Conservation (phyloP, 495 filamentous ascomycete genomes). For the Xylaria palmicola region DNA sequence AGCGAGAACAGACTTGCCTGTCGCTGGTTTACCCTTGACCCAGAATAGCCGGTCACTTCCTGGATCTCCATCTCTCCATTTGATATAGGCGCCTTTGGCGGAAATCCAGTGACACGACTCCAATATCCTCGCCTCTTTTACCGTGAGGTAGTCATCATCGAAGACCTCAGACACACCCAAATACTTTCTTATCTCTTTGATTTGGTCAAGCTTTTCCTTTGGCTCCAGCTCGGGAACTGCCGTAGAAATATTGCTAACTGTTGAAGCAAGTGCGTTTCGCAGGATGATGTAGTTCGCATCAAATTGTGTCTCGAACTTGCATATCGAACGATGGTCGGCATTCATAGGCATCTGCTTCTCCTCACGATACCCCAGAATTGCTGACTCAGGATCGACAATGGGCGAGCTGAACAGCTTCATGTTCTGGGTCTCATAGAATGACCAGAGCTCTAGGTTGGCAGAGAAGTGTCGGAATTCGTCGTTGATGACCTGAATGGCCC, state of each 20-base stretch:
- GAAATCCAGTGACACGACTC: constrained; percentile 29
- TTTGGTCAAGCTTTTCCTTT: background rate
- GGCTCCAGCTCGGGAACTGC: background rate
- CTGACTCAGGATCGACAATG: constrained; percentile 41
- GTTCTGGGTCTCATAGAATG: constrained; percentile 32
- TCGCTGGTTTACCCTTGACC: constrained; percentile 24
- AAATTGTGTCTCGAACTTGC: constrained; percentile 3
- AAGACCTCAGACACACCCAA: background rate
- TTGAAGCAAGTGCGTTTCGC: background rate
- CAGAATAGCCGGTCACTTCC: constrained; percentile 19
- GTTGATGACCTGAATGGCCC: constrained; percentile 18
- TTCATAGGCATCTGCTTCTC: constrained; percentile 35
- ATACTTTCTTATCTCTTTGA: background rate
- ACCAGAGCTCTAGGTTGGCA: constrained; percentile 23
- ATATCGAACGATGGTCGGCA: constrained; percentile 36
- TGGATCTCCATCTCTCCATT: constrained; percentile 13
- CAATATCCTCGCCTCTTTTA: constrained; percentile 17
- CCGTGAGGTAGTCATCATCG: constrained; percentile 16
- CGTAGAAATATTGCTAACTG: background rate
- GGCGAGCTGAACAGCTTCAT: background rate
- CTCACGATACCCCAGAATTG: constrained; percentile 35
- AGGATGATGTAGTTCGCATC: constrained; percentile 16
- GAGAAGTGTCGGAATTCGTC: constrained; percentile 31
- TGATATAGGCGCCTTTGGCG: background rate
- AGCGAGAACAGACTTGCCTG: constrained; percentile 29